Percentiles rank a stretch among this genome's conserved stretches.
phyloP scores from a whole-genome alignment of 1,284 basidiomycete species.

The Butyriboletus appendiculatus region DNA sequence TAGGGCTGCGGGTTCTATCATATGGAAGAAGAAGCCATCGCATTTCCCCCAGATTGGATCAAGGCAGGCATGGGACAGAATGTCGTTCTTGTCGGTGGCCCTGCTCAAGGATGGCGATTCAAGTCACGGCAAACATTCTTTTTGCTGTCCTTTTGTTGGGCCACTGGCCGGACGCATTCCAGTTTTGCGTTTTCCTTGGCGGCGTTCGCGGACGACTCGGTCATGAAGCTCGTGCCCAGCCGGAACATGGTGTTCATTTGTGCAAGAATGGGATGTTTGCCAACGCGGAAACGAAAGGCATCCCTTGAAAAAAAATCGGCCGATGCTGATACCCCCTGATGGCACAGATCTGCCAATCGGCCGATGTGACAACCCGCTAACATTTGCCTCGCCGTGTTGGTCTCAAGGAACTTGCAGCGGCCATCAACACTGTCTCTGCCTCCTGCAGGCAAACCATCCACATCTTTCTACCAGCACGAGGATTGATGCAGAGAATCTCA shows the following conservation, averaged over 20 bases:
- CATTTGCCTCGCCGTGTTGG: neutral
- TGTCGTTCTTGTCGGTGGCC: neutral
- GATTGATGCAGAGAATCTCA: neutral
- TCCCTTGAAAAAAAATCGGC: too few species aligned
- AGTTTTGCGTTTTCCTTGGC: neutral
- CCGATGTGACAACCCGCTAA: neutral
- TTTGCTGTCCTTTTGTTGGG: neutral
- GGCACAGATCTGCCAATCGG: neutral
- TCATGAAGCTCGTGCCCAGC: neutral
- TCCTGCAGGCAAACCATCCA: neutral
- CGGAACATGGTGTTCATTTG: neutral
- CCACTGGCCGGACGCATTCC: neutral
- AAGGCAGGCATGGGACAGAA: neutral
- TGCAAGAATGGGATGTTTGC: neutral
- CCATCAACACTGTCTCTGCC: slow-evolving; percentile 4
- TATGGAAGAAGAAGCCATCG: neutral
- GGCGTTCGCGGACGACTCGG: neutral
- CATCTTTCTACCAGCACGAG: slow-evolving; percentile 1
- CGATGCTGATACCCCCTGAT: too few species aligned
- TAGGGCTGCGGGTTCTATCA: slow-evolving; percentile 1
- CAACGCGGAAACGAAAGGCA: neutral
- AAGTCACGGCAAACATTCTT: neutral
- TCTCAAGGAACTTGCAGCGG: neutral
- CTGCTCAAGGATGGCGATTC: neutral
- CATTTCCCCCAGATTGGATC: neutral